Evolutionary conservation across 1,284 basidiomycete species (phyloP), one percentile per base, ranked within the genome.

Genomic region (Rhizoctonia solani): DNA sequence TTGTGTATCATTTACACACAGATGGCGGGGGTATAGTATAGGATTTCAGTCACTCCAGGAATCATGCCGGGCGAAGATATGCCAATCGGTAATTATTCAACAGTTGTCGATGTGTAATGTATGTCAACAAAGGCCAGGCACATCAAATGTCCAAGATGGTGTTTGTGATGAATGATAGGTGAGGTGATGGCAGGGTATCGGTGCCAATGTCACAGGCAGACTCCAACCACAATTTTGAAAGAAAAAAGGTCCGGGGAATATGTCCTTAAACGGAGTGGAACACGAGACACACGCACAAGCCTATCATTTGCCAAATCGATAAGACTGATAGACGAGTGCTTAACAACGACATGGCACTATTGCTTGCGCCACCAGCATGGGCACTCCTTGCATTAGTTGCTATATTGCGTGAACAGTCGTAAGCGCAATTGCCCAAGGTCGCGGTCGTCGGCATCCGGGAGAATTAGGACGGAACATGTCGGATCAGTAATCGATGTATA

Each of bases 321-420:
- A 9, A 19, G 44, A 46, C n/a, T n/a, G n/a, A 46, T 6, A 21
- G 46, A 21, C n/a, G 5, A 21, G 6, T 49, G 46, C 46, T 27
- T 49, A 27, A 27, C 46, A 21, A 49, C 46, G 21, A 21, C 21
- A 4, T 21, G n/a, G 46, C 46, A 13, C 21, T n/a, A 53, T 53
- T 53, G 50, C 19, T 52, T 25, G 32, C 49, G 19, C 61, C 52
- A 34, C 49, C 42, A n/a, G 59, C 23, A 30, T 66, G 49, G 52
- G 61, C 61, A 14, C 50, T 54, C 11, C 61, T 49, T 27, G 50
- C 61, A 19, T 47, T 46, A 4, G 25, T 50, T 47, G 47, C 61
- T 66, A 30, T n/a, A 66, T 42, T 14, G 23, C 21, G 9, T 3
- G 5, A 6, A 11, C 21, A 5, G 46, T 16, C 37, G 21, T n/a